Evolutionary conservation across 768 basidiomycete genomes (phyloP), one percentile per base, ranked within the genome.

Genomic region (Mycena galericulata): DNA sequence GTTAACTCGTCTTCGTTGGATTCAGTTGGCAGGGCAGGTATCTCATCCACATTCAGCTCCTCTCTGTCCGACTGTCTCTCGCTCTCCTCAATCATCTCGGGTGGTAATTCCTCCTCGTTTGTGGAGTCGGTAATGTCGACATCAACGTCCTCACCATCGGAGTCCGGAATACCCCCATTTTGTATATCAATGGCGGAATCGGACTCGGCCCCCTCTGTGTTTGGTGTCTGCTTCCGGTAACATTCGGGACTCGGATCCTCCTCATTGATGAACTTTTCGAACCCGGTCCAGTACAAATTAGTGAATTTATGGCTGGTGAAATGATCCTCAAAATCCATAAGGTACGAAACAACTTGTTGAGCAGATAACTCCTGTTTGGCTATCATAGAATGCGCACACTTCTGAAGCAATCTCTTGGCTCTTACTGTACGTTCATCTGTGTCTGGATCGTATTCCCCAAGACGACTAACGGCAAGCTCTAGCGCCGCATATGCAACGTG

Each of bases 401-500:
- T 75, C 46, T 73, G 73, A 1, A 81, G 53, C 20, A 80, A 8
- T 17, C 59, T 60, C 32, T 78, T 77, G 0, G 62, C 74, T 22
- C 54, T 29, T 1, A 59, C 4, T 0, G 30, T 64, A 15, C 53
- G 18, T 12, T 50, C 49, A 15, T 68, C 64, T n/a, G 51, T 46
- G 17, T 47, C 36, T 1, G 49, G 20, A 24, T 69, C 51, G 45
- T 30, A 62, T 26, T 68, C 62, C 4, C 69, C 73, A 12, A 78
- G 29, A n/a, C 69, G 72, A 17, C 54, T 54, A 0, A 78, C 63
- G 1, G 79, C 75, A 4, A 67, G 30, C 29, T 79, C 74, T 3
- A 81, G 58, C 1, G 77, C 75, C 1, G 74, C 74, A 49, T 73
- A 76, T 1, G 75, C 71, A 32, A 77, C 74, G 43, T 81, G 76